Base-by-base conservation (phyloP, 306 rosid genomes). In the Cicer cuneatum region DNA sequence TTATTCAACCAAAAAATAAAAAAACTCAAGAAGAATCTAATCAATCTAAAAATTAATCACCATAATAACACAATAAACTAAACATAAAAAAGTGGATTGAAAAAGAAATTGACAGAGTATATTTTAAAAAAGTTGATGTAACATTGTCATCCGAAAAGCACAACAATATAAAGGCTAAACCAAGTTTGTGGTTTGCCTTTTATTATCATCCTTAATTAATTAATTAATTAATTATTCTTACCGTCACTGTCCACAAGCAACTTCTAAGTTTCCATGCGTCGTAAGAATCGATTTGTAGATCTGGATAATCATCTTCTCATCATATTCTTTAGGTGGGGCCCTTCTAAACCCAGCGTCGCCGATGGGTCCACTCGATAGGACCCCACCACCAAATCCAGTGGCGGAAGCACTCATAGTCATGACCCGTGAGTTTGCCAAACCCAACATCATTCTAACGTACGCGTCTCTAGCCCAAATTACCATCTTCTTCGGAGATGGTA, bases 401-500 rank as follows among this genome's bases (percentile, higher is more conserved):
- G 78, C 73, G 0, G 85, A 78, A 19, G 43, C 6, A 18, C 80
- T 65, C 41, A 87, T 51, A 7, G 77, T 74, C 72, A 86, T 71
- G 14, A 76, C 83, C 8, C 87, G 82, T 13, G 97, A 86, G 84
- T 81, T 90, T 0, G 96, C 96, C 56, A 94, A 46, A 18, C 88
- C 75, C 66, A 90, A 33, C 98, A 94, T 94, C 82, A 89, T 86
- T 5, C 78, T 83, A 1, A 94, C 90, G 71, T 94, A 91, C 5
- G 90, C 86, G 59, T 94, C 97, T n/a, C 98, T 85, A 1, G 86
- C 81, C 95, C 98, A 86, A 0, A 85, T 12, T 12, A 89, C 2
- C 10, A 91, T 1, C 73, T 86, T 93, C 80, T 87, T 93, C 0
- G 96, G 92, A 1, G 96, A 88, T 8, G 92, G 80, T 29, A 79